Evolutionary conservation across 176 grass and related monocot genomes (phyloP).

Genomic region (Cocos nucifera): DNA sequence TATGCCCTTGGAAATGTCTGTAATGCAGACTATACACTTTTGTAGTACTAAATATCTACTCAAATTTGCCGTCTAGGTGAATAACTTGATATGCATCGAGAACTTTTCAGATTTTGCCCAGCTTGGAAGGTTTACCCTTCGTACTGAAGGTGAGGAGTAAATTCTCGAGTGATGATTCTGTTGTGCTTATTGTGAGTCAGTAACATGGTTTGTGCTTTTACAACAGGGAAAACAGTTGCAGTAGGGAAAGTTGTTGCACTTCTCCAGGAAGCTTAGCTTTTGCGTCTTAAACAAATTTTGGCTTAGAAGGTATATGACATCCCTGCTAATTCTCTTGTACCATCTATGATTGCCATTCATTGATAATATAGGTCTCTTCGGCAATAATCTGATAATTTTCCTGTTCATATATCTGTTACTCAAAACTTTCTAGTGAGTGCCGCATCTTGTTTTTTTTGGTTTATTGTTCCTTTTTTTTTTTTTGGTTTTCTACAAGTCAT

Average conservation of each 20-base stretch:
- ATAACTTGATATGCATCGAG: constrained; percentile 87
- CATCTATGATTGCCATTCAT: too few relatives aligned
- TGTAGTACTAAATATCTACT: background rate
- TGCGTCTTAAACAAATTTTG: constrained; percentile 49
- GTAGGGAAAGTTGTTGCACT: constrained; percentile 84
- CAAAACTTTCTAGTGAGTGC: too few relatives aligned
- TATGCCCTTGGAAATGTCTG: constrained; percentile 7
- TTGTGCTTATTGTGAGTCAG: background rate
- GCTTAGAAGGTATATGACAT: constrained; percentile 24
- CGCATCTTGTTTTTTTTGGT: too few relatives aligned
- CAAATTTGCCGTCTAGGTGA: constrained; percentile 40
- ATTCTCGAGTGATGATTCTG: background rate
- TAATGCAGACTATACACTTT: background rate
- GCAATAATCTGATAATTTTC: too few relatives aligned
- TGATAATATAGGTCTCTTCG: too few relatives aligned
- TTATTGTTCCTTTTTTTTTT: too few relatives aligned
- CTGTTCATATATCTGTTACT: too few relatives aligned
- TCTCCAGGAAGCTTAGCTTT: constrained; percentile 37
- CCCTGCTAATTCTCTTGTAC: too few relatives aligned
- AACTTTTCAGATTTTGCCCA: constrained; percentile 78
- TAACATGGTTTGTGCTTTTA: constrained; percentile 10
- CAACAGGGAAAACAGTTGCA: constrained; percentile 83
- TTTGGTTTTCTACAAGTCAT: too few relatives aligned
- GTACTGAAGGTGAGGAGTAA: constrained; percentile 56
- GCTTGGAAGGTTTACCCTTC: constrained; percentile 94